Evolutionary conservation across 345 rosid genomes (phyloP).

Genomic region (Eucalyptus tenuipes): DNA sequence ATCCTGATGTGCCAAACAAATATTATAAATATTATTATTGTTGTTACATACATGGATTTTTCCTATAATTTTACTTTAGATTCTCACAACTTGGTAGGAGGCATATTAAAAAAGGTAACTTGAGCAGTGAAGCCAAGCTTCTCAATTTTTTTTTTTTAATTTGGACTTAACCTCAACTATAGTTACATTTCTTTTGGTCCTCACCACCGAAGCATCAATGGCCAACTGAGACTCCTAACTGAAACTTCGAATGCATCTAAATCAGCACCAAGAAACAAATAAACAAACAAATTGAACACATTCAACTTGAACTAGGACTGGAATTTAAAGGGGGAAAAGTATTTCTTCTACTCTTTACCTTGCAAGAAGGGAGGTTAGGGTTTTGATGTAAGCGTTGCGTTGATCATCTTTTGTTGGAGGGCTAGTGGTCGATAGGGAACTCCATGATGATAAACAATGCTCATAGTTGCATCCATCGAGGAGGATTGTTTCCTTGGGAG

Average conservation of each 20-base stretch:
- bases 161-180: not conserved
- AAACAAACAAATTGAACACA: not conserved
- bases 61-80: too few species aligned
- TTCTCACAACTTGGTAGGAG: not conserved
- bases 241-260: not conserved
- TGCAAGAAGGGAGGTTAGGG: not conserved
- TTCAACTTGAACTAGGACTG: not conserved
- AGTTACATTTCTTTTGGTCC: not conserved
- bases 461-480: not conserved
- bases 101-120: not conserved
- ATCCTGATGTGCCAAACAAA: too few species aligned
- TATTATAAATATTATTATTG: too few species aligned
- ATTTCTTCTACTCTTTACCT: not conserved
- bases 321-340: not conserved
- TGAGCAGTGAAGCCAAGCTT: not conserved
- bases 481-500: not conserved
- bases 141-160: not conserved
- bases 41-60: too few species aligned
- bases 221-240: not conserved
- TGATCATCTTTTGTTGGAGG: not conserved
- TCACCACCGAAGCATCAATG: not conserved
- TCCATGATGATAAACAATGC: not conserved
- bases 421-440: not conserved
- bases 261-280: not conserved
- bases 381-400: not conserved